Evolutionary conservation across 2,329 filamentous ascomycete species (phyloP), one percentile per base, ranked within the genome.

Genomic region (Colletotrichum melonis): DNA sequence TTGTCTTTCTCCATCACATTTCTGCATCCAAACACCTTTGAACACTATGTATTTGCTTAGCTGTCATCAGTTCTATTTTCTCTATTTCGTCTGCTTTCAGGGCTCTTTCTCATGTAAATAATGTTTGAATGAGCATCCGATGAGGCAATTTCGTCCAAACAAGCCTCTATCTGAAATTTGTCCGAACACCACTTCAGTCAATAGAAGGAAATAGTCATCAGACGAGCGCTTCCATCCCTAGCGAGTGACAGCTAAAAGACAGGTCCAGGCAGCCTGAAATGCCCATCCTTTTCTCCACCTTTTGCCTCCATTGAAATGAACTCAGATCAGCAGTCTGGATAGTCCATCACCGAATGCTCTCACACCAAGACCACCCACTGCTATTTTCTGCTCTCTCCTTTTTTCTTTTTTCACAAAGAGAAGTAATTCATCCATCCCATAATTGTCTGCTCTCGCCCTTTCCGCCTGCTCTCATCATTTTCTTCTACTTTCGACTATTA

Each of bases 21-120:
- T 42, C 38, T 42, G 16, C 7, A 19, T 3, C 7, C 35, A 42
- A 6, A 42, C 5, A 6, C 5, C 38, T 42, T 8, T 19, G 16
- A 19, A 19, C 7, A 19, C 0, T 14, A 4, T 1, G 6, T 3
- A 42, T 19, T 42, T 8, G 6, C 38, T 1, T 3, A 7, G 5
- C 7, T 9, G 3, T 2, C 8, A 19, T n/a, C 19, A 22, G 19
- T 4, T 3, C 1, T 8, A 9, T 22, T 9, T 9, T 6, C 19
- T 9, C 6, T 7, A 5, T 11, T n/a, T 49, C 42, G 19, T 49
- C 42, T 49, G 6, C 1, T 49, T 49, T 4, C 8, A 11, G 9
- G 19, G 7, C 42, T 49, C 42, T 49, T 49, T 49, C 0, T 22
- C 8, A 22, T 4, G 1, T 49, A 8, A 1, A 11, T 19, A 2